These are phyloP conservation scores for Pseudogymnoascus sp. DNA, from an alignment of 2,329 filamentous ascomycete genomes.

Conservation along the genomic window DNA sequence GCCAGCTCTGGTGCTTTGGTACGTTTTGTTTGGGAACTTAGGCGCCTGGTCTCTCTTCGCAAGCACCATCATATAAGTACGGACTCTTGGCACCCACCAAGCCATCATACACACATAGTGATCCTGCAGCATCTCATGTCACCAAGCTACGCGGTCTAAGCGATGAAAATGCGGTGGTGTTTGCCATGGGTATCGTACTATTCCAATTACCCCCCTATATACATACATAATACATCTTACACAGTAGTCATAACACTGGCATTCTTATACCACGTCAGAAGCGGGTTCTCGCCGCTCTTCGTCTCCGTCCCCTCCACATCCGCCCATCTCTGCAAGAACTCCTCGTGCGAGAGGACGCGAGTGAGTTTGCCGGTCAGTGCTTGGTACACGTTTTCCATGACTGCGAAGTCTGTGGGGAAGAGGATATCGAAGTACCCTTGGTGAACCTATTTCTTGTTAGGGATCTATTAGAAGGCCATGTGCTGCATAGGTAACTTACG, in stretches of 20 bases:
- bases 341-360: constrained; percentile 74
- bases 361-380: constrained; percentile 90
- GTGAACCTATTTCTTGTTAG: constrained; percentile 57
- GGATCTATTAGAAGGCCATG: background rate
- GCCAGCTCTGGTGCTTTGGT: background rate
- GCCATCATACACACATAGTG: background rate
- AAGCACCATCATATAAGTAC: background rate
- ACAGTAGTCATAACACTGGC: constrained; percentile 86
- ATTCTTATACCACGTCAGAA: constrained; percentile 91
- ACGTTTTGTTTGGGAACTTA: background rate
- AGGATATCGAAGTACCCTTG: constrained; percentile 99
- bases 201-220: constrained; percentile 1
- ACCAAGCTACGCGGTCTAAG: background rate
- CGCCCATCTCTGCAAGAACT: constrained; percentile 86
- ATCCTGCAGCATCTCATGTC: background rate
- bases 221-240: constrained; percentile 33
- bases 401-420: constrained; percentile 90
- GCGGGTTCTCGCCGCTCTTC: constrained; percentile 82
- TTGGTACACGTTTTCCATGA: constrained; percentile 86
- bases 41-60: background rate
- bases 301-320: constrained; percentile 86
- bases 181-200: constrained; percentile 6
- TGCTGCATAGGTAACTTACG: constrained; percentile 46
- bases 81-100: background rate
- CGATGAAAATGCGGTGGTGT: background rate